phyloP scores from a whole-genome alignment of 805 yeast genomes.

The Saturnispora dispora region DNA sequence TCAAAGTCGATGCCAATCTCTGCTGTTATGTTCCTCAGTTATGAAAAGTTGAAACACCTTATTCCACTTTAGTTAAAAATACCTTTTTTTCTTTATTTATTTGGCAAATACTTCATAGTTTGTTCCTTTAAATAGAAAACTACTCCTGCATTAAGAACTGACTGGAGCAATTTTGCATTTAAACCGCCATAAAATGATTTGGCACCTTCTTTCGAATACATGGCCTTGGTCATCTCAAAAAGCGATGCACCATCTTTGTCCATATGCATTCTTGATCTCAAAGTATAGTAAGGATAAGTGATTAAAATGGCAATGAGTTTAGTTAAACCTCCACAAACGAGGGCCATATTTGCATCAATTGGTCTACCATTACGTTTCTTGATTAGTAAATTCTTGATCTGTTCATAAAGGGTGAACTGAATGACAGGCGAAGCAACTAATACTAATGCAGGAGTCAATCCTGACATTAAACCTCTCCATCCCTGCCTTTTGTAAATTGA shows the following conservation, averaged over 20 bases:
- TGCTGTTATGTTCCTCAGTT: slow-evolving; percentile 74
- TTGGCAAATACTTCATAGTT: slow-evolving; percentile 33
- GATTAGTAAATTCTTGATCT: slow-evolving; percentile 57
- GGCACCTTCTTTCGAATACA: slow-evolving; percentile 62
- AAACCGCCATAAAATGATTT: slow-evolving; percentile 76
- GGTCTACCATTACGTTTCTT: slow-evolving; percentile 37
- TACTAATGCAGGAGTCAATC: slow-evolving; percentile 79
- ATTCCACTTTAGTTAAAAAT: slow-evolving; percentile 12
- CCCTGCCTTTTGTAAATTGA: slow-evolving; percentile 70
- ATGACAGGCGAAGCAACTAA: slow-evolving; percentile 83
- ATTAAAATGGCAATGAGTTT: slow-evolving; percentile 80
- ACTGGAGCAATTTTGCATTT: slow-evolving; percentile 68
- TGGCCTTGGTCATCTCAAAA: slow-evolving; percentile 45
- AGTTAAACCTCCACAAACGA: slow-evolving; percentile 81
- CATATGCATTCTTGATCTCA: slow-evolving; percentile 83
- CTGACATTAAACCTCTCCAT: slow-evolving; percentile 62
- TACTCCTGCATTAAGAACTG: slow-evolving; percentile 82
- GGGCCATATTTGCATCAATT: slow-evolving; percentile 66
- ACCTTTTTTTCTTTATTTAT: neutral
- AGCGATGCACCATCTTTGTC: slow-evolving; percentile 27
- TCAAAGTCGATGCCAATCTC: slow-evolving; percentile 82
- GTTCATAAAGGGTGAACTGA: slow-evolving; percentile 89
- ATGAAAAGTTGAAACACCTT: slow-evolving; percentile 48
- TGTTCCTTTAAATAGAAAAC: slow-evolving; percentile 87
- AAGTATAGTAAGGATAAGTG: slow-evolving; percentile 87